Evolutionary conservation across 495 filamentous ascomycete species (phyloP), one percentile per base, ranked within the genome.

Genomic region (Daldinia concentrica): DNA sequence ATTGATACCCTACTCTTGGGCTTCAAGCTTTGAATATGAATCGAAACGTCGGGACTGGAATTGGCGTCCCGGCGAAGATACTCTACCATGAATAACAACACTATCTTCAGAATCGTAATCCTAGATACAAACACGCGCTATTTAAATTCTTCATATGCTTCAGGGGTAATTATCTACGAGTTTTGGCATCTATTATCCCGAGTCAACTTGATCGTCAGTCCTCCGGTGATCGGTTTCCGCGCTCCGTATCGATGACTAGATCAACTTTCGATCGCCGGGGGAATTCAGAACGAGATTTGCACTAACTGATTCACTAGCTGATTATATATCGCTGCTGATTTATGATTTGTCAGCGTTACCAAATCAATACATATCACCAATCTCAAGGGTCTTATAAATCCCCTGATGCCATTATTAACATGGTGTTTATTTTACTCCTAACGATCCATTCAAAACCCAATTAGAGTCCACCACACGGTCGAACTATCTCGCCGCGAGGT

Each of bases 1-100:
- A 71, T 45, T 58, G 68, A 71, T 71, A 71, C 62, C 68, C 68
- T 62, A 37, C 63, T 66, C 63, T 50, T 43, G 32, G 29, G 36
- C 61, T 56, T 15, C 22, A 3, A 24, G 59, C 54, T 41, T 56
- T 22, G 37, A 8, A 30, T 36, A 30, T 29, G 51, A 36, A 36
- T 30, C 50, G 26, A 54, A 54, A 30, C 32, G 4, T n/a, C 4
- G 11, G 50, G 26, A n/a, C 26, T 54, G 12, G 5, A 17, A n/a
- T 22, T 29, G 30, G 24, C 0, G 27, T 24, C 26, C 6, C 14
- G 24, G 5, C 14, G 15, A 6, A 27, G 26, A 0, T 54, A 30
- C 12, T 54, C 3, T 29, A 29, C 2, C 26, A 30, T 54, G 15
- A 15, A 54, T 54, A n/a, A 45, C 17, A 17, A 45, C 41, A 15